Percentiles rank a stretch among this genome's conserved stretches.
Conservation (phyloP, 495 filamentous ascomycete genomes). For the Penicillium fimorum region DNA sequence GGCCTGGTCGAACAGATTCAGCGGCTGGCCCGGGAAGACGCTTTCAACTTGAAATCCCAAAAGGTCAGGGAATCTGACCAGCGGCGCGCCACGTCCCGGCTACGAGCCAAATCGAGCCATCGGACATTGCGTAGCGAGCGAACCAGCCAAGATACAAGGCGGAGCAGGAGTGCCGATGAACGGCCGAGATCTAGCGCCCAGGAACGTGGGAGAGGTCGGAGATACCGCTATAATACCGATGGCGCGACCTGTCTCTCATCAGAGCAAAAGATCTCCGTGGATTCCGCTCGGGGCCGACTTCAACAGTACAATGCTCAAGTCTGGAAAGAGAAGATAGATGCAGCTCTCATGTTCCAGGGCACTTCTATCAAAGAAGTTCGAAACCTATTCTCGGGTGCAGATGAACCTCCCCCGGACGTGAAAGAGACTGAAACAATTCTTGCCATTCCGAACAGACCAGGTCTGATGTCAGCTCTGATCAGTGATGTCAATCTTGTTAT, state of each 20-base stretch:
- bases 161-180: slow-evolving; percentile 56
- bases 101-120: slow-evolving; percentile 54
- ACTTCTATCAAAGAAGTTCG: slow-evolving; percentile 76
- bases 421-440: slow-evolving; percentile 84
- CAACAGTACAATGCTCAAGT: slow-evolving; percentile 79
- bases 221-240: slow-evolving; percentile 79
- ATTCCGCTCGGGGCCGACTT: slow-evolving; percentile 72
- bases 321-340: slow-evolving; percentile 91
- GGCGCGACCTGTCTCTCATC: slow-evolving; percentile 66
- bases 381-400: slow-evolving; percentile 75
- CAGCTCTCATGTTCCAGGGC: slow-evolving; percentile 64
- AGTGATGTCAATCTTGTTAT: slow-evolving; percentile 82
- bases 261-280: slow-evolving; percentile 64
- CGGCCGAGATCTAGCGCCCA: slow-evolving; percentile 33
- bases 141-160: slow-evolving; percentile 40
- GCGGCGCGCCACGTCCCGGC: slow-evolving; percentile 47
- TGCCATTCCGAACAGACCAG: slow-evolving; percentile 81
- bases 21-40: slow-evolving; percentile 83
- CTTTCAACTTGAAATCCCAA: slow-evolving; percentile 81
- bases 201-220: slow-evolving; percentile 37
- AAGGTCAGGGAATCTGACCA: slow-evolving; percentile 70
- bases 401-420: slow-evolving; percentile 76
- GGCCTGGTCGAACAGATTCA: slow-evolving; percentile 88
- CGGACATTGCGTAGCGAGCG: slow-evolving; percentile 45
- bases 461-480: slow-evolving; percentile 74